phyloP scores from a whole-genome alignment of 2,329 filamentous ascomycete genomes.

The Aspergillus transmontanensis region DNA sequence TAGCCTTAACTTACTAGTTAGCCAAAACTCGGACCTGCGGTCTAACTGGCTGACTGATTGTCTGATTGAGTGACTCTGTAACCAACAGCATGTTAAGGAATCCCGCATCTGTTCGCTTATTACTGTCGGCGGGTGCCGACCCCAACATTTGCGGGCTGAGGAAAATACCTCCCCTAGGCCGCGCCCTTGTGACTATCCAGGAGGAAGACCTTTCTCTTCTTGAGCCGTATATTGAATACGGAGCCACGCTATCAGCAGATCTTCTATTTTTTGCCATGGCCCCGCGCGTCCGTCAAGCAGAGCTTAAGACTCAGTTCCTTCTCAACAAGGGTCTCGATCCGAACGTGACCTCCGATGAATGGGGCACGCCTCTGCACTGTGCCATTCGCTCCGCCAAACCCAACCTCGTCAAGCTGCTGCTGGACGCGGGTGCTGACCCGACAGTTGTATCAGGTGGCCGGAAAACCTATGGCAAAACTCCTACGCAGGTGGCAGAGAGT shows the following conservation, averaged over 20 bases:
- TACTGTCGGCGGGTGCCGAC: slow-evolving; percentile 10
- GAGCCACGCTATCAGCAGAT: neutral
- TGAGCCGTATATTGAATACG: slow-evolving; percentile 4
- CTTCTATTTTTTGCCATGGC: neutral
- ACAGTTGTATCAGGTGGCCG: neutral
- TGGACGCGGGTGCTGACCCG: neutral
- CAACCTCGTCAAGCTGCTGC: neutral
- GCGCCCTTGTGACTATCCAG: neutral
- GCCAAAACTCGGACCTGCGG: neutral
- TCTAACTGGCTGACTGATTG: neutral
- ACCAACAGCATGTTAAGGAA: neutral
- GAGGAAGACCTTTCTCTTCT: slow-evolving; percentile 4
- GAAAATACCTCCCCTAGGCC: slow-evolving; percentile 5
- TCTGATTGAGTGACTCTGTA: neutral
- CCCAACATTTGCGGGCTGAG: slow-evolving; percentile 11
- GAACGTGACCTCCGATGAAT: neutral
- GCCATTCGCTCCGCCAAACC: neutral
- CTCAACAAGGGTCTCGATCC: neutral
- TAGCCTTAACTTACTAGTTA: neutral
- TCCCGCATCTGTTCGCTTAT: slow-evolving; percentile 7
- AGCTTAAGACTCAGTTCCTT: neutral
- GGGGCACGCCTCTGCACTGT: neutral
- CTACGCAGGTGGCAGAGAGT: neutral
- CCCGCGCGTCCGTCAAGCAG: neutral
- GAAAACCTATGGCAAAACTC: neutral